A percentile compares a stretch with the other conserved stretches of the same genome.
Evolutionary conservation across 2,329 filamentous ascomycete genomes (phyloP).

Genomic region (Gaeumannomyces sp.): DNA sequence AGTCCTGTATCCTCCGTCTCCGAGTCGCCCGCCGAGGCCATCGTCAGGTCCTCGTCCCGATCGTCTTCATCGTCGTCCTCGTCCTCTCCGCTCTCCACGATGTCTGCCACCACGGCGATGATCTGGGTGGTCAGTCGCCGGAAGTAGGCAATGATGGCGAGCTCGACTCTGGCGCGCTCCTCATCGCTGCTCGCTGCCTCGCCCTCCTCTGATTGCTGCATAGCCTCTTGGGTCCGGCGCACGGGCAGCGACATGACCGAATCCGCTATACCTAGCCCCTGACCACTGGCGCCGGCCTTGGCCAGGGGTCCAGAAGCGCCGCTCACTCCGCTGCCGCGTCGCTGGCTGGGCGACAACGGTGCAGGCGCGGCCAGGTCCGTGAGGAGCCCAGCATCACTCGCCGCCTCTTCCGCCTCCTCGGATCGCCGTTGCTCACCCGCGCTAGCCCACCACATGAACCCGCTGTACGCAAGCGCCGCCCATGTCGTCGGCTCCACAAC

Average conservation of each 20-base stretch:
- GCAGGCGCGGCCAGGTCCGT: slow-evolving; percentile 40
- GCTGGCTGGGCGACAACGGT: slow-evolving; percentile 11
- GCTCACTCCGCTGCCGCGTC: slow-evolving; percentile 12
- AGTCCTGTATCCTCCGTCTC: slow-evolving; percentile 4
- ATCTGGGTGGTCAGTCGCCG: slow-evolving; percentile 66
- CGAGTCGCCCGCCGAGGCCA: slow-evolving; percentile 4
- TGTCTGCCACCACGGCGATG: slow-evolving; percentile 53
- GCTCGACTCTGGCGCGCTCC: slow-evolving; percentile 50
- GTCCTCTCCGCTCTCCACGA: slow-evolving; percentile 47
- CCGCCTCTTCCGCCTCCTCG: slow-evolving; percentile 53
- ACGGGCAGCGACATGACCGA: slow-evolving; percentile 40
- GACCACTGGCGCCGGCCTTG: slow-evolving; percentile 9
- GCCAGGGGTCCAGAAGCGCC: not conserved
- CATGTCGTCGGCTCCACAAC: slow-evolving; percentile 59
- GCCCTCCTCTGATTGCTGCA: not conserved
- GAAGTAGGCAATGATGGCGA: slow-evolving; percentile 74
- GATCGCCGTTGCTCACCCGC: slow-evolving; percentile 65
- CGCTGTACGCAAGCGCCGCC: slow-evolving; percentile 71
- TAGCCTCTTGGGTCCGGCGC: slow-evolving; percentile 20
- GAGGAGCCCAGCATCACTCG: slow-evolving; percentile 49
- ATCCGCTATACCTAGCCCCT: slow-evolving; percentile 28
- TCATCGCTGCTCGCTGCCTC: slow-evolving; percentile 28
- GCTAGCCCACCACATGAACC: slow-evolving; percentile 88
- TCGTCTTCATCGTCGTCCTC: slow-evolving; percentile 32
- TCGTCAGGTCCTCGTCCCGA: slow-evolving; percentile 17